Evolutionary conservation across 2,329 filamentous ascomycete species (phyloP).

Genomic region (Calycina herbarum): DNA sequence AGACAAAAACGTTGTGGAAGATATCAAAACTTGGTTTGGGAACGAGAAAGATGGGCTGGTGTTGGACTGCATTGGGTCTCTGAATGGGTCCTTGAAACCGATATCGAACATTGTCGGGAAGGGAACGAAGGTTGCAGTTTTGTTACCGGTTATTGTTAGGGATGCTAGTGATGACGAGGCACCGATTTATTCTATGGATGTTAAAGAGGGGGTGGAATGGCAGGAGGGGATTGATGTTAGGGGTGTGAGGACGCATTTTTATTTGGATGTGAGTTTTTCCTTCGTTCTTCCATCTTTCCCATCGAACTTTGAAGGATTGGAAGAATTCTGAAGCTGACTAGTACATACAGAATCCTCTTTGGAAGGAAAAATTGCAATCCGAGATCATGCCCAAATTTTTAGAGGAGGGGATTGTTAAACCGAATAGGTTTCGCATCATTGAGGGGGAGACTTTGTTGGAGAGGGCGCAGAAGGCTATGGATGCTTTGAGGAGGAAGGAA

Average conservation of each 20-base stretch:
- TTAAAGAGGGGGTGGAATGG: slow-evolving; percentile 47
- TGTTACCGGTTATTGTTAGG: slow-evolving; percentile 59
- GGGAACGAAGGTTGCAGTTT: slow-evolving; percentile 54
- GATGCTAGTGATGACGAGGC: slow-evolving; percentile 49
- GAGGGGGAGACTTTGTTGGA: slow-evolving; percentile 42
- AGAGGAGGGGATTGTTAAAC: slow-evolving; percentile 41
- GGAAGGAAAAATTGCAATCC: slow-evolving; percentile 41
- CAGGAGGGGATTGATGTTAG: slow-evolving; percentile 50
- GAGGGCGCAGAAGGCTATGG: slow-evolving; percentile 43
- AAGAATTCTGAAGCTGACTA: background rate
- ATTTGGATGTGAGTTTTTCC: slow-evolving; percentile 45
- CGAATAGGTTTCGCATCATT: slow-evolving; percentile 43
- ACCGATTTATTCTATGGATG: slow-evolving; percentile 57
- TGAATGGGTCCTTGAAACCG: slow-evolving; percentile 48
- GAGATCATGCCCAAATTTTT: slow-evolving; percentile 36
- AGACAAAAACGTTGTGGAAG: slow-evolving; percentile 22
- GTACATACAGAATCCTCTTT: slow-evolving; percentile 50
- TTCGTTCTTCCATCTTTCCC: background rate
- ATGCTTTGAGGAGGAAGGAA: slow-evolving; percentile 44
- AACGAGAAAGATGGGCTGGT: slow-evolving; percentile 38
- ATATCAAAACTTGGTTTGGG: background rate
- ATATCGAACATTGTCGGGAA: slow-evolving; percentile 50
- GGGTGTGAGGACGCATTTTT: slow-evolving; percentile 58
- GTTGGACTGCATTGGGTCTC: slow-evolving; percentile 56
- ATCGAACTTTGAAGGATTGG: background rate